These are phyloP conservation scores for Lepiota venenata DNA, from an alignment of 768 basidiomycete species.

Conservation along the genomic window DNA sequence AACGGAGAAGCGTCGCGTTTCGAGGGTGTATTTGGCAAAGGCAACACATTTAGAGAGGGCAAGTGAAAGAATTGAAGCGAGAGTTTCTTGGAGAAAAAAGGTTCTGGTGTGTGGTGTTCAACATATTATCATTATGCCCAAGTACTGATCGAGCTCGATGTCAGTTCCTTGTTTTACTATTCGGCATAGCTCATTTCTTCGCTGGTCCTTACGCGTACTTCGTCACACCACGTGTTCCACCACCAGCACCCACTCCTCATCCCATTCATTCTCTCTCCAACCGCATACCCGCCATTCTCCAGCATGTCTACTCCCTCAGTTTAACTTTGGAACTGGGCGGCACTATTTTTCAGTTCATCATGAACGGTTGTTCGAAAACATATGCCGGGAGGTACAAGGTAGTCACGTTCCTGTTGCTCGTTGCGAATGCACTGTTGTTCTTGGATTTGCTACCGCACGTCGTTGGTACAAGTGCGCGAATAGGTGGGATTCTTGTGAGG, in stretches of 20 bases:
- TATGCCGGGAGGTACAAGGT: slow-evolving; percentile 23
- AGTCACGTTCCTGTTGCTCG: neutral
- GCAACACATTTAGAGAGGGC: slow-evolving; percentile 28
- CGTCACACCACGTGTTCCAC: slow-evolving; percentile 7
- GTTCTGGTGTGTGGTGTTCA: neutral
- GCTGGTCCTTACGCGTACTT: neutral
- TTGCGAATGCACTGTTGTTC: neutral
- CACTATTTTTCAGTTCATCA: slow-evolving; percentile 17
- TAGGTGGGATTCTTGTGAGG: neutral
- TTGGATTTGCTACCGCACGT: neutral
- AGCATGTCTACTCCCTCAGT: neutral
- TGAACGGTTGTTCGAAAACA: slow-evolving; percentile 19
- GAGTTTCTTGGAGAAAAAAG: neutral
- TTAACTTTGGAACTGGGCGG: slow-evolving; percentile 14
- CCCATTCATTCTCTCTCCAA: neutral
- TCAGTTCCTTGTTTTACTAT: neutral
- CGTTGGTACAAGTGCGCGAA: neutral
- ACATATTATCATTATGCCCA: neutral
- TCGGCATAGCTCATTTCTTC: neutral
- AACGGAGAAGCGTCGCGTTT: slow-evolving; percentile 14
- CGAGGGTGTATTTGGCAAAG: slow-evolving; percentile 15
- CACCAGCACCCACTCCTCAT: neutral
- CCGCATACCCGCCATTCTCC: neutral
- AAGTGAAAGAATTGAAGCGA: slow-evolving; percentile 21
- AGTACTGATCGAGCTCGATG: neutral